A percentile compares a stretch with the other conserved stretches of the same genome.
These are phyloP conservation scores for Debaryomyces udenii DNA, from an alignment of 1,139 yeast genomes.

Conservation along the genomic window DNA sequence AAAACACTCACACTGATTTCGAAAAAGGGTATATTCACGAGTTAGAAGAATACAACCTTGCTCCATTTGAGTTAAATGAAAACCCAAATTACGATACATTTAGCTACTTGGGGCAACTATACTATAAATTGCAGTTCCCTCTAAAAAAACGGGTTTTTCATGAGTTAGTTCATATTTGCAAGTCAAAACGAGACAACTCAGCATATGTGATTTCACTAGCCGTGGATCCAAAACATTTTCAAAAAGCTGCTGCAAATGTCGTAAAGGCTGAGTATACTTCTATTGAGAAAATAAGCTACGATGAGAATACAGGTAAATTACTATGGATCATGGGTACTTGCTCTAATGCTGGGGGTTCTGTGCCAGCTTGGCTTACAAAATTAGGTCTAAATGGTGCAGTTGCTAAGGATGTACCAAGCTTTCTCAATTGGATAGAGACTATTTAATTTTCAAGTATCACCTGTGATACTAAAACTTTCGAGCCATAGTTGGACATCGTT, in stretches of 20 bases:
- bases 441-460: conserved; percentile 18
- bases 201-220: conserved; percentile 59
- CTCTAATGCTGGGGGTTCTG: conserved; percentile 66
- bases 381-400: conserved; percentile 58
- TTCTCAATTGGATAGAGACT: conserved; percentile 48
- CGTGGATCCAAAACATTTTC: conserved; percentile 24
- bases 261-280: conserved; percentile 58
- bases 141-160: conserved; percentile 57
- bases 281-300: conserved; percentile 53
- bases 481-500: conserved; percentile 50
- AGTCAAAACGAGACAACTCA: conserved; percentile 29
- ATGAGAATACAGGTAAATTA: conserved; percentile 39
- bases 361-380: conserved; percentile 67
- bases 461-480: conserved; percentile 28
- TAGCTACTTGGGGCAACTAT: conserved; percentile 32
- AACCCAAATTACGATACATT: conserved; percentile 13
- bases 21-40: conserved; percentile 40
- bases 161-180: conserved; percentile 54
- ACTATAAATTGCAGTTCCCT: conserved; percentile 55
- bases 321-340: conserved; percentile 69
- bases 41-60: conserved; percentile 26
- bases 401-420: conserved; percentile 68
- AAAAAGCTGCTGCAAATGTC: conserved; percentile 17
- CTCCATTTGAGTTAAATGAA: conserved; percentile 16
- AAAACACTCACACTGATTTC: conserved; percentile 36